Percentiles rank a stretch among this genome's conserved stretches.
These are phyloP conservation scores for Ophiostoma ulmi DNA, from an alignment of 2,329 filamentous ascomycete species.

Conservation along the genomic window DNA sequence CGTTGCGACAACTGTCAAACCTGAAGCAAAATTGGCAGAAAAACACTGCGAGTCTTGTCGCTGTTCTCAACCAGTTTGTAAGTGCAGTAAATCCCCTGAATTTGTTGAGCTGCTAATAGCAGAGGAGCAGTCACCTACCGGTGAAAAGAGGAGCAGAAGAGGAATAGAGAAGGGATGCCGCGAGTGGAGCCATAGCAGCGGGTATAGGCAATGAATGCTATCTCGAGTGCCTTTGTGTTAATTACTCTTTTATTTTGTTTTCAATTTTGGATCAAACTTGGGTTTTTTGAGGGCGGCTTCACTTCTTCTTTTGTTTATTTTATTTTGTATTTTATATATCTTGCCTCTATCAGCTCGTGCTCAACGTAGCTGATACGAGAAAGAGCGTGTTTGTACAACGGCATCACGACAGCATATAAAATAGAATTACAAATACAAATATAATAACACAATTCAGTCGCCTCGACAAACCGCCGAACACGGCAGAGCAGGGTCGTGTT, in stretches of 20 bases:
- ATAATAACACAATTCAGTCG: neutral
- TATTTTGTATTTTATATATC: neutral
- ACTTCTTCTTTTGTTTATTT: neutral
- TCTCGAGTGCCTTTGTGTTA: neutral
- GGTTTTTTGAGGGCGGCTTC: neutral
- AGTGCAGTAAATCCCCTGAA: neutral
- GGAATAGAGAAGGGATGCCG: neutral
- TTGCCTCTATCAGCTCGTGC: neutral
- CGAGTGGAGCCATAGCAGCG: neutral
- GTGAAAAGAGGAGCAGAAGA: neutral
- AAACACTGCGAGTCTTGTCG: neutral
- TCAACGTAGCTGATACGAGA: neutral
- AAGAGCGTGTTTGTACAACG: neutral
- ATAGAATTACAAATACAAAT: neutral
- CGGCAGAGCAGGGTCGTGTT: slow-evolving; percentile 8
- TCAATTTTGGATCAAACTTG: neutral
- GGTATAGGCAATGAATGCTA: neutral
- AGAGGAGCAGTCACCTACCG: neutral
- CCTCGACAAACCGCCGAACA: neutral
- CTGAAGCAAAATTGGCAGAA: neutral
- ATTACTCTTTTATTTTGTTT: neutral
- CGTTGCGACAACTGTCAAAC: neutral
- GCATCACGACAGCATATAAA: neutral
- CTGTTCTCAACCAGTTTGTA: neutral
- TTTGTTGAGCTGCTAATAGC: slow-evolving; percentile 4